These are phyloP conservation scores for Astrothelium subdiscretum DNA, from an alignment of 495 filamentous ascomycete genomes.

Conservation along the genomic window DNA sequence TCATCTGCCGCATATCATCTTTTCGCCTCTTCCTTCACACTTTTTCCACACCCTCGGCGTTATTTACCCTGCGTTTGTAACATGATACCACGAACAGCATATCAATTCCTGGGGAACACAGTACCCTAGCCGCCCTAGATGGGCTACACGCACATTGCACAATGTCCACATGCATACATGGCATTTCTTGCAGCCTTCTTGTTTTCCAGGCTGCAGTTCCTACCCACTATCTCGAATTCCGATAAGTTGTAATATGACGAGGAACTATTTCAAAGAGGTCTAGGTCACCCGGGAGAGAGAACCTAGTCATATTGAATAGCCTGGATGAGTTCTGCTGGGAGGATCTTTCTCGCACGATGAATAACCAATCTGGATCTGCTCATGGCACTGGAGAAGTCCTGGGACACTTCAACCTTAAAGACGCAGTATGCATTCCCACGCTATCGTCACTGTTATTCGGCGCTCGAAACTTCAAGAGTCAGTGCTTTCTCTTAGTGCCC, in stretches of 20 bases:
- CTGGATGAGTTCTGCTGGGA: too few relatives aligned
- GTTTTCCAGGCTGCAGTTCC: too few relatives aligned
- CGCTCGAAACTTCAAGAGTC: neutral
- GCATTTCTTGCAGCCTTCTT: too few relatives aligned
- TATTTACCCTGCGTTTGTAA: neutral
- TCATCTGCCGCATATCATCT: neutral
- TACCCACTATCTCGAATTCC: too few relatives aligned
- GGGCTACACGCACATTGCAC: neutral
- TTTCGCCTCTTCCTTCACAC: neutral
- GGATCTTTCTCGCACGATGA: too few relatives aligned
- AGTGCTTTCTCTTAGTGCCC: neutral
- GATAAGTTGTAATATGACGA: too few relatives aligned
- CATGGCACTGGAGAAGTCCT: neutral
- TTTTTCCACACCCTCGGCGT: neutral
- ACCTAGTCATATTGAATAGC: too few relatives aligned
- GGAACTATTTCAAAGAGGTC: too few relatives aligned
- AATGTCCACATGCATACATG: neutral
- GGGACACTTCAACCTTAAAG: too few relatives aligned
- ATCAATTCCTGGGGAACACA: neutral
- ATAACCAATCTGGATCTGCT: too few relatives aligned
- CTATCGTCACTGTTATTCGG: neutral
- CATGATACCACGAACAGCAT: neutral
- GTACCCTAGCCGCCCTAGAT: neutral
- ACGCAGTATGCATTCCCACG: neutral
- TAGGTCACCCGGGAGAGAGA: too few relatives aligned